A percentile compares a stretch with the other conserved stretches of the same genome.
These are phyloP conservation scores for Eragrostis nindensis DNA, from an alignment of 176 grass and related monocot species.

Conservation along the genomic window DNA sequence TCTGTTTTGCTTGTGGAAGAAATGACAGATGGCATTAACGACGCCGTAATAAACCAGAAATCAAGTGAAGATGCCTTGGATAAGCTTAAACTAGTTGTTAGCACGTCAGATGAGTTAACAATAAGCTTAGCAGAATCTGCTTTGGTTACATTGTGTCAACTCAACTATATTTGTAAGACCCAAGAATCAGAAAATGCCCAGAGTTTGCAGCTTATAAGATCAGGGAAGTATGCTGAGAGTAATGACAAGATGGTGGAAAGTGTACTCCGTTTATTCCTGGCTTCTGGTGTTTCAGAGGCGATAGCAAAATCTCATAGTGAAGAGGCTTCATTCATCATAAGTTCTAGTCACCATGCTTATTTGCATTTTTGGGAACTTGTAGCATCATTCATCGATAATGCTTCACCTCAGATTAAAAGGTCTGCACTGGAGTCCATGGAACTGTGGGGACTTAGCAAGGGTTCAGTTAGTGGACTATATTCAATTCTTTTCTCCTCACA, in stretches of 20 bases:
- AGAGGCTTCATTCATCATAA: constrained; percentile 67
- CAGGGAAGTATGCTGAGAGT: constrained; percentile 60
- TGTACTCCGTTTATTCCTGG: constrained; percentile 83
- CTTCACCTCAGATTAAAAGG: constrained; percentile 67
- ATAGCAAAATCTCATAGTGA: constrained; percentile 62
- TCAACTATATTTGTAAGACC: constrained; percentile 57
- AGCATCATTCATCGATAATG: constrained; percentile 73
- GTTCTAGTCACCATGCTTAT: constrained; percentile 63
- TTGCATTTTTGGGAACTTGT: constrained; percentile 87
- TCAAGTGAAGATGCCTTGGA: constrained; percentile 48
- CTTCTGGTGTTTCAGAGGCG: constrained; percentile 76
- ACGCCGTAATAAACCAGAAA: constrained; percentile 49
- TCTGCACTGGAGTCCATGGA: constrained; percentile 85
- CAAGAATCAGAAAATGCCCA: constrained; percentile 47
- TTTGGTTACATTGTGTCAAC: constrained; percentile 68
- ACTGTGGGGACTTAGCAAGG: constrained; percentile 88
- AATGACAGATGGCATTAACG: constrained; percentile 62
- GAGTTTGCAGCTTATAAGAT: constrained; percentile 50
- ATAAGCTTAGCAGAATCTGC: constrained; percentile 62
- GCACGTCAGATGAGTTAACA: constrained; percentile 51
- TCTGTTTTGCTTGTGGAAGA: constrained; percentile 90
- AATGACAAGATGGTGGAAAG: constrained; percentile 70
- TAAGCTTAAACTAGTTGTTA: constrained; percentile 64
- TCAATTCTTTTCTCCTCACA: constrained; percentile 79
- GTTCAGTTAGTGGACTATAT: constrained; percentile 72